Percentiles rank a stretch among this genome's conserved stretches.
Evolutionary conservation across 2,329 filamentous ascomycete species (phyloP).

Genomic region (Diatrype stigma): DNA sequence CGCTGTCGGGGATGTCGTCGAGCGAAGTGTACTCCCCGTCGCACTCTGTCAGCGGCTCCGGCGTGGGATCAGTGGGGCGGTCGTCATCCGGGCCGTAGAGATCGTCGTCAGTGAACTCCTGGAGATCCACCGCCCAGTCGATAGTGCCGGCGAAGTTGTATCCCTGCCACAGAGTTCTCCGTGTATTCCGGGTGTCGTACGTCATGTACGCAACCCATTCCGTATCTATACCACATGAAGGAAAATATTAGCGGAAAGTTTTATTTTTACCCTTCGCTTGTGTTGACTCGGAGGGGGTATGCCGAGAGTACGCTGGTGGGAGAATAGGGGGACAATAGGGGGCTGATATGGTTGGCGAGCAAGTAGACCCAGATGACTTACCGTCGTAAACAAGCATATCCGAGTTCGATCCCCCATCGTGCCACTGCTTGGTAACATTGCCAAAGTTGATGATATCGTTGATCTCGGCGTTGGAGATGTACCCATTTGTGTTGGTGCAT

Average conservation of each 20-base stretch:
- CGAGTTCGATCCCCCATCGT: background rate
- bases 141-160: constrained; percentile 28
- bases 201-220: constrained; percentile 18
- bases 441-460: background rate
- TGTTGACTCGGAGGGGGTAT: too few relatives aligned
- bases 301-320: too few relatives aligned
- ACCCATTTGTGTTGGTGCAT: constrained; percentile 1
- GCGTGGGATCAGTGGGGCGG: background rate
- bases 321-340: too few relatives aligned
- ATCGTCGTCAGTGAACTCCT: constrained; percentile 13
- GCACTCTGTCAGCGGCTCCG: background rate
- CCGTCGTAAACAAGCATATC: background rate
- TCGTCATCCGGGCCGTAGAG: background rate
- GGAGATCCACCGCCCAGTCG: constrained; percentile 34
- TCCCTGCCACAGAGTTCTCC: constrained; percentile 12
- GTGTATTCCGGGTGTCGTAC: constrained; percentile 14
- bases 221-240: constrained; percentile 12
- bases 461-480: background rate
- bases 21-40: constrained; percentile 1
- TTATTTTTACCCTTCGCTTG: too few relatives aligned
- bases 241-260: too few relatives aligned
- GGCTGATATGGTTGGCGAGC: too few relatives aligned
- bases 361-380: background rate
- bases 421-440: background rate
- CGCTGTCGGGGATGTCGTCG: background rate